Base-by-base conservation (phyloP, 306 rosid genomes). In the Bauhinia variegata region DNA sequence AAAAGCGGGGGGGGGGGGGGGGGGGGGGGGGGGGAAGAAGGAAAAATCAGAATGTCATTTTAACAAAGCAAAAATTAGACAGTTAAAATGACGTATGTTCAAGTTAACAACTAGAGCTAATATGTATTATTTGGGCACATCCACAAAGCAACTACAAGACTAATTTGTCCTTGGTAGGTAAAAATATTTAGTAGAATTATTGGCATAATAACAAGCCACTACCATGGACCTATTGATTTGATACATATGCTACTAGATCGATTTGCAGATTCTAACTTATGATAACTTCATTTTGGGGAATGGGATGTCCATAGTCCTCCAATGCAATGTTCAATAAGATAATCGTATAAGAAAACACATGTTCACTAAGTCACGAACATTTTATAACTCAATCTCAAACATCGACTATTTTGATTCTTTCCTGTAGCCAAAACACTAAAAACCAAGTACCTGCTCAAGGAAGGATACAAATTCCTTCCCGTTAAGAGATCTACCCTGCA, bases 381-480 rank as follows among this genome's bases (percentile, higher is more conserved):
- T 31, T 68, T 56, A 11, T 12, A 12, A 80, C 5, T 47, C 23
- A 58, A 44, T 73, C 57, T 33, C 65, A 56, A 47, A 52, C 34
- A 30, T 47, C 38, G 33, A 37, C 18, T 54, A 41, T 2, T 52
- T 65, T n/a, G 10, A 13, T 50, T 2, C 5, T 38, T 58, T 56
- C 30, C 53, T 58, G 32, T 16, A 18, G 19, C 38, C 47, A 60
- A 33, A 53, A 72, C 44, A 31, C 32, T 33, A 53, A 79, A 37
- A 65, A 38, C 49, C 5, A 37, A 60, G 43, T 82, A 93, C 98
- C 98, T 93, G 97, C 76, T 88, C 79, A 59, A 93, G 68, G 75
- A 93, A 93, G 67, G 85, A 72, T 63, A 93, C 95, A 66, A 93
- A 93, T 72, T 93, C 92, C 77, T 78, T 90, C 66, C 99, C 99